These are phyloP conservation scores for Saccharomyces hybrid DNA, from an alignment of 1,139 yeast species.

Conservation along the genomic window DNA sequence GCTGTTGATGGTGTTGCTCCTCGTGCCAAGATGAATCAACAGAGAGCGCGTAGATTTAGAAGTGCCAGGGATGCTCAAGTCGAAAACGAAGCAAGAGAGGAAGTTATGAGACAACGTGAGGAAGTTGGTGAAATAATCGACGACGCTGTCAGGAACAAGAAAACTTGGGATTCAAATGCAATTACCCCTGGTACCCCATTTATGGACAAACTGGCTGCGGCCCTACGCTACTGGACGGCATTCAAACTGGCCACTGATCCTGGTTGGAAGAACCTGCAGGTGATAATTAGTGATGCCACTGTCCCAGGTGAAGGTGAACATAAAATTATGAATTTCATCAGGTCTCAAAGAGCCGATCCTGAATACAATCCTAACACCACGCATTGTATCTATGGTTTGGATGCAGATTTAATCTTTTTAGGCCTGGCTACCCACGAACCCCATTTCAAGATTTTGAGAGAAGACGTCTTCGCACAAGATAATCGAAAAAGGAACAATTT, in stretches of 20 bases:
- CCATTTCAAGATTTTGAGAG: slow-evolving; percentile 86
- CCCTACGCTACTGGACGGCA: slow-evolving; percentile 82
- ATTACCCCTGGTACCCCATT: slow-evolving; percentile 98
- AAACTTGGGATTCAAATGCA: slow-evolving; percentile 84
- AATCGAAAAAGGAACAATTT: slow-evolving; percentile 39
- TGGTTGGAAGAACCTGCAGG: slow-evolving; percentile 80
- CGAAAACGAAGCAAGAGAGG: slow-evolving; percentile 53
- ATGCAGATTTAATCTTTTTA: slow-evolving; percentile 94
- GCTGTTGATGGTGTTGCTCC: slow-evolving; percentile 99
- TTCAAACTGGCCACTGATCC: slow-evolving; percentile 80
- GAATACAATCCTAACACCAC: slow-evolving; percentile 82
- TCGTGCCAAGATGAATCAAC: slow-evolving; percentile 97
- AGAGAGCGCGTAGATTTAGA: slow-evolving; percentile 87
- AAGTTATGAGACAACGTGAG: slow-evolving; percentile 43
- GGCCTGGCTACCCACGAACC: slow-evolving; percentile 97
- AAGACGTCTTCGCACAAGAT: slow-evolving; percentile 83
- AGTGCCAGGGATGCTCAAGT: slow-evolving; percentile 88
- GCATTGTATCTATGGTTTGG: slow-evolving; percentile 93
- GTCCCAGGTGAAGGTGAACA: slow-evolving; percentile 99
- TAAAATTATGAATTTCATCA: slow-evolving; percentile 88
- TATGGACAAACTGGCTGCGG: slow-evolving; percentile 81
- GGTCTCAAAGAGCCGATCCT: slow-evolving; percentile 77
- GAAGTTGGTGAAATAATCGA: slow-evolving; percentile 59
- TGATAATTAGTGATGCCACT: slow-evolving; percentile 87
- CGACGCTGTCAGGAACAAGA: slow-evolving; percentile 43